Conservation (phyloP, 192 early-diverging fungal genomes). For the Rhizophagus prolifer region DNA sequence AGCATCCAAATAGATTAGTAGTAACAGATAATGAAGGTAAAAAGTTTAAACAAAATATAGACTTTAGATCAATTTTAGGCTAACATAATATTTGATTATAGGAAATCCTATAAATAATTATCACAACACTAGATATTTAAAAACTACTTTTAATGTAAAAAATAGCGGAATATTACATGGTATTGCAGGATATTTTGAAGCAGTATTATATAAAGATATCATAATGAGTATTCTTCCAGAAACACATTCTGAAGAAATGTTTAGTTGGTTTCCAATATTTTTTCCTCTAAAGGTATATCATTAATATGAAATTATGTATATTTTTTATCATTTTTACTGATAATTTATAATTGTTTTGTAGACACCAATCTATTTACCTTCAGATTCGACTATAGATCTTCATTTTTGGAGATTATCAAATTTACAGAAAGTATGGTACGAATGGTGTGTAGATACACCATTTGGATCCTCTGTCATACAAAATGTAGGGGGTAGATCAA, state of each 20-base stretch:
- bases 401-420: slow-evolving; percentile 87
- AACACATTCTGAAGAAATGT: slow-evolving; percentile 91
- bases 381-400: slow-evolving; percentile 58
- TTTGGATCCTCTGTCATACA: slow-evolving; percentile 53
- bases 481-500: slow-evolving; percentile 69
- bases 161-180: slow-evolving; percentile 80
- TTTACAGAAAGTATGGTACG: slow-evolving; percentile 91
- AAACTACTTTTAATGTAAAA: slow-evolving; percentile 53
- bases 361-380: slow-evolving; percentile 69
- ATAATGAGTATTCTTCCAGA: slow-evolving; percentile 74
- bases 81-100: background rate
- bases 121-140: slow-evolving; percentile 71
- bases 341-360: slow-evolving; percentile 32
- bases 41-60: background rate
- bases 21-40: slow-evolving; percentile 39
- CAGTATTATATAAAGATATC: slow-evolving; percentile 83
- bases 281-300: slow-evolving; percentile 75
- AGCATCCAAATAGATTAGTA: slow-evolving; percentile 65
- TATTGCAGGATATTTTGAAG: slow-evolving; percentile 95
- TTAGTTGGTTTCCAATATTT: slow-evolving; percentile 98
- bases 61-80: background rate
- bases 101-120: slow-evolving; percentile 60
- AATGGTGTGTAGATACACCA: slow-evolving; percentile 72
- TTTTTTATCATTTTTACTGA: slow-evolving; percentile 14
- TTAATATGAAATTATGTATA: slow-evolving; percentile 15